phyloP scores from a whole-genome alignment of 2,329 filamentous ascomycete species.

The Volutella citrinella region DNA sequence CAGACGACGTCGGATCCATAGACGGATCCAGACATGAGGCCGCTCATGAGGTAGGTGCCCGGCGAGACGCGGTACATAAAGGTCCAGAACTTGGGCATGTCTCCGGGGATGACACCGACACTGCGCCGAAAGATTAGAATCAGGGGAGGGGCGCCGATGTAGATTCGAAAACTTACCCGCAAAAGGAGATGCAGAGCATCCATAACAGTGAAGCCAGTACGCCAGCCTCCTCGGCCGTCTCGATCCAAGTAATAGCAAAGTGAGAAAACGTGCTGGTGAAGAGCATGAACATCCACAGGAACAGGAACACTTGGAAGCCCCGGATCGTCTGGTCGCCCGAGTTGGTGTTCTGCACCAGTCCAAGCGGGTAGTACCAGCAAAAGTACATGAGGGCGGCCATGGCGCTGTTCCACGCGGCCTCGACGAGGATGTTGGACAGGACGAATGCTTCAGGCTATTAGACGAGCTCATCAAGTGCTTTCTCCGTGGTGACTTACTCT shows the following conservation, averaged over 20 bases:
- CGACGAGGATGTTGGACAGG: slow-evolving; percentile 55
- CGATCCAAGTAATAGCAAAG: slow-evolving; percentile 59
- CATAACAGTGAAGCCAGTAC: slow-evolving; percentile 62
- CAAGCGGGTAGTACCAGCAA: slow-evolving; percentile 66
- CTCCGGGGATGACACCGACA: slow-evolving; percentile 55
- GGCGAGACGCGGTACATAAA: slow-evolving; percentile 71
- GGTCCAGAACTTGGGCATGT: slow-evolving; percentile 66
- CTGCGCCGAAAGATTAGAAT: no score
- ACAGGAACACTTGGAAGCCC: slow-evolving; percentile 59
- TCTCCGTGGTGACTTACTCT: slow-evolving; percentile 7
- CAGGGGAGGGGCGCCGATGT: no score
- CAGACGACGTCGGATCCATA: slow-evolving; percentile 59
- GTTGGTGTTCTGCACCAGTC: slow-evolving; percentile 55
- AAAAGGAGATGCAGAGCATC: slow-evolving; percentile 60
- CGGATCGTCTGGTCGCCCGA: slow-evolving; percentile 39
- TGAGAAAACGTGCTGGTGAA: slow-evolving; percentile 63
- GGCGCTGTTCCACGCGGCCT: slow-evolving; percentile 63
- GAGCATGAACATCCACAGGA: slow-evolving; percentile 59
- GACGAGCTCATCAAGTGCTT: no score
- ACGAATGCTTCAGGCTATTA: slow-evolving; percentile 48
- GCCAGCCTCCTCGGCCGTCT: slow-evolving; percentile 58
- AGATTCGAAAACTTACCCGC: slow-evolving; percentile 33
- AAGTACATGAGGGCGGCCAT: slow-evolving; percentile 57
- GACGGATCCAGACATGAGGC: slow-evolving; percentile 60
- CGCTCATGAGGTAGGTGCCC: slow-evolving; percentile 68